phyloP scores from a whole-genome alignment of 1,139 yeast species.

The Kazachstania sp. region DNA sequence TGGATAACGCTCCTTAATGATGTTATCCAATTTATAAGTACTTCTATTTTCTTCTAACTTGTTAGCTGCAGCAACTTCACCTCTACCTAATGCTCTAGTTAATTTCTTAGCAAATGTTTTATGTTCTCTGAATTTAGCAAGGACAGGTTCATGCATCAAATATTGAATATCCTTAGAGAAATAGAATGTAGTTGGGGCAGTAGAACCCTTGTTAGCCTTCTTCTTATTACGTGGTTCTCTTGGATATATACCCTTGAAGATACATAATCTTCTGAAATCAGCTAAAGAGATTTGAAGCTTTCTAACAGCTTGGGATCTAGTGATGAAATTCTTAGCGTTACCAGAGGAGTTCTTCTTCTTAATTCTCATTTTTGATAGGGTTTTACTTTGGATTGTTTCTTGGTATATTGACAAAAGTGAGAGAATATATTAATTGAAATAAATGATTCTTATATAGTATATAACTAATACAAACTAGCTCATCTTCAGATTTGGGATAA shows the following conservation, averaged over 20 bases:
- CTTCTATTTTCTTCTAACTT: constrained; percentile 76
- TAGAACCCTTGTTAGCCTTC: constrained; percentile 95
- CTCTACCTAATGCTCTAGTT: constrained; percentile 83
- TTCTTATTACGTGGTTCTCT: constrained; percentile 94
- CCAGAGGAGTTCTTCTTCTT: constrained; percentile 82
- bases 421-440: neutral
- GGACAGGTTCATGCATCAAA: constrained; percentile 88
- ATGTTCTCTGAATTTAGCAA: constrained; percentile 88
- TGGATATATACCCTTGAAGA: constrained; percentile 93
- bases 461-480: too few species aligned
- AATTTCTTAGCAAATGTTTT: constrained; percentile 88
- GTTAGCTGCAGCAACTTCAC: constrained; percentile 84
- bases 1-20: constrained; percentile 93
- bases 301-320: constrained; percentile 92
- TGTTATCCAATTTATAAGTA: constrained; percentile 75
- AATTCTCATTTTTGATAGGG: constrained; percentile 33
- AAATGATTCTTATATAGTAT: too few species aligned
- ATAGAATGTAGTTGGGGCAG: constrained; percentile 92
- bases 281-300: constrained; percentile 89
- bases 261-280: constrained; percentile 96
- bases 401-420: neutral
- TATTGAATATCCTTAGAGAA: constrained; percentile 92
- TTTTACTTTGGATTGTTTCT: neutral
- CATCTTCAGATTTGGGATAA: too few species aligned
- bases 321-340: constrained; percentile 85